phyloP scores from a whole-genome alignment of 2,329 filamentous ascomycete species.

The Xylariaceae sp. region DNA sequence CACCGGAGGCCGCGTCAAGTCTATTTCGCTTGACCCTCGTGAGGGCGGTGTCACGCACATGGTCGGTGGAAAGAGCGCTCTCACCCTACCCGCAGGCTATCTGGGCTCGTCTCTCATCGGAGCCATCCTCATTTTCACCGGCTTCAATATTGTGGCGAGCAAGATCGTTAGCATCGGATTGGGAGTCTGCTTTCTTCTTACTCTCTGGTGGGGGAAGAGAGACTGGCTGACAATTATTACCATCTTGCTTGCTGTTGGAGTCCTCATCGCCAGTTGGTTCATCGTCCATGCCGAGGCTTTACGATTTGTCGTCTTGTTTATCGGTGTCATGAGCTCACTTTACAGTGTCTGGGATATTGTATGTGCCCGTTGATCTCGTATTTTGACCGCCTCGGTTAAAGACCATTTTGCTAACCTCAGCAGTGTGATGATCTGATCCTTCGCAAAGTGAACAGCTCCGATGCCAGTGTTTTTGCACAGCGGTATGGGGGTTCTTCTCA shows the following conservation, averaged over 20 bases:
- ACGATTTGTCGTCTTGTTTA: constrained; percentile 73
- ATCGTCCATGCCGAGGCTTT: constrained; percentile 72
- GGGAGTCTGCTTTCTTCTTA: constrained; percentile 73
- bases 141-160: constrained; percentile 77
- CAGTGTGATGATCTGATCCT: constrained; percentile 76
- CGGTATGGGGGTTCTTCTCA: constrained; percentile 75
- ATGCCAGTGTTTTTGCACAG: constrained; percentile 76
- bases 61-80: constrained; percentile 65
- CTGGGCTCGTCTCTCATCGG: constrained; percentile 75
- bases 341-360: constrained; percentile 83
- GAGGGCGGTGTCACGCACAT: constrained; percentile 79
- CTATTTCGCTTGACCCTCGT: constrained; percentile 70
- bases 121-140: constrained; percentile 73
- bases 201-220: constrained; percentile 75
- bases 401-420: not conserved
- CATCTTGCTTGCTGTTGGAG: constrained; percentile 64
- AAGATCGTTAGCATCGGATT: constrained; percentile 75
- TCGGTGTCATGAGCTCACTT: constrained; percentile 77
- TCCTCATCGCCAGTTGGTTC: constrained; percentile 76
- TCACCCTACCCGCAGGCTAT: constrained; percentile 77
- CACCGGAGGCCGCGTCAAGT: constrained; percentile 72
- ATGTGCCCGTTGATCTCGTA: constrained; percentile 26
- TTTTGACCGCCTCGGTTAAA: not conserved
- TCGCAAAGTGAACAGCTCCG: constrained; percentile 75
- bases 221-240: constrained; percentile 77